Percentiles rank a stretch among this genome's conserved stretches.
Conservation (phyloP, 164 flowering plant species). For the Kingdonia uniflora region DNA sequence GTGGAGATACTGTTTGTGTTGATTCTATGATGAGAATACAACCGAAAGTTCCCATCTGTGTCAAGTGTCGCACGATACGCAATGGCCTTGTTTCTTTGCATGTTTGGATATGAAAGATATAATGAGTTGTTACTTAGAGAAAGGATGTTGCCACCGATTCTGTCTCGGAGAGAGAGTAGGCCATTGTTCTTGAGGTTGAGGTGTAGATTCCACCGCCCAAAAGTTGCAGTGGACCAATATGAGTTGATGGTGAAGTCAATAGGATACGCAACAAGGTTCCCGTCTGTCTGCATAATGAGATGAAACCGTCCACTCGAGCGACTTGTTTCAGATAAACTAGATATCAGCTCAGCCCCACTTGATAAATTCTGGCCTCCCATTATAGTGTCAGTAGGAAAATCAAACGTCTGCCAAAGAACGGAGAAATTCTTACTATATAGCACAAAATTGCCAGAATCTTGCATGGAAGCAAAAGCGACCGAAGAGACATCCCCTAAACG, state of each 20-base stretch:
- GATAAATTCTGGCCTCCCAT: slow-evolving; percentile 5
- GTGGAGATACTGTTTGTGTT: too few relatives aligned
- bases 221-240: slow-evolving; percentile 8
- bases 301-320: slow-evolving; percentile 13
- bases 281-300: slow-evolving; percentile 22
- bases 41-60: slow-evolving; percentile 7
- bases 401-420: slow-evolving; percentile 28
- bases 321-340: slow-evolving; percentile 8
- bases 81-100: background rate
- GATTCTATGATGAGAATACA: too few relatives aligned
- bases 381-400: slow-evolving; percentile 14
- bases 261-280: slow-evolving; percentile 24
- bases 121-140: too few relatives aligned
- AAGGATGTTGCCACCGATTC: background rate
- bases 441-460: slow-evolving; percentile 19
- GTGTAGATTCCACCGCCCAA: slow-evolving; percentile 2
- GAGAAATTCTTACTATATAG: slow-evolving; percentile 8
- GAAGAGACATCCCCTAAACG: too few relatives aligned
- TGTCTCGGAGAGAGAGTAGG: slow-evolving; percentile 2
- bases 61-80: slow-evolving; percentile 5
- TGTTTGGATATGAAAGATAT: background rate
- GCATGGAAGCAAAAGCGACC: slow-evolving; percentile 10
- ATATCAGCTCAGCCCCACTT: slow-evolving; percentile 6
- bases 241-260: slow-evolving; percentile 3
- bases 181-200: slow-evolving; percentile 10